phyloP scores from a whole-genome alignment of 2,329 filamentous ascomycete species.

The Aureobasidium leucospermi region DNA sequence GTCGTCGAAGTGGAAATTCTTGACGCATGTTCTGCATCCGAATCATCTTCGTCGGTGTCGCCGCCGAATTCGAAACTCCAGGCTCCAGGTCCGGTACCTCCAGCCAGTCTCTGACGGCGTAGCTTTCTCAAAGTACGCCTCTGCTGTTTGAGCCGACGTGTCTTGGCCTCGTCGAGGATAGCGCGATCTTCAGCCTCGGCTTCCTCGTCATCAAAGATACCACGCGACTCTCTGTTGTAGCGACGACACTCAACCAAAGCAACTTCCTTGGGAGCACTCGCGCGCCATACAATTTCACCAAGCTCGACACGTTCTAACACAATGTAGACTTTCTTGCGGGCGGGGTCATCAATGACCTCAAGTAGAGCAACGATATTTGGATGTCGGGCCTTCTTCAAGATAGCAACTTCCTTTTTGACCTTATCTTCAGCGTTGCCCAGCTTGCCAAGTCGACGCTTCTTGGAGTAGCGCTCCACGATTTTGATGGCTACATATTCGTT shows the following conservation, averaged over 20 bases:
- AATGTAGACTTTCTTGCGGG: conserved; percentile 96
- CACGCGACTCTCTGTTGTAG: conserved; percentile 62
- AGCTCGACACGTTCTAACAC: conserved; percentile 91
- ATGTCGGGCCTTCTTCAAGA: conserved; percentile 95
- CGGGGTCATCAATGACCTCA: conserved; percentile 95
- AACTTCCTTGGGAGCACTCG: conserved; percentile 76
- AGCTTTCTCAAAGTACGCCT: conserved; percentile 32
- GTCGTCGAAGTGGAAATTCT: conserved; percentile 29
- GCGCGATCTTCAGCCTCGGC: conserved; percentile 37
- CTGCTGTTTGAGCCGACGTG: conserved; percentile 48
- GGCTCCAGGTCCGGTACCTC: conserved; percentile 47
- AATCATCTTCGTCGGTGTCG: conserved; percentile 47
- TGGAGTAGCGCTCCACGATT: conserved; percentile 93
- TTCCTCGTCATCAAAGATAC: conserved; percentile 36
- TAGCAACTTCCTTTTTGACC: conserved; percentile 93
- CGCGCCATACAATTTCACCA: conserved; percentile 90
- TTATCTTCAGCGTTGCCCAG: conserved; percentile 66
- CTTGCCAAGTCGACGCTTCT: conserved; percentile 80
- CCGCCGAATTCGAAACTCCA: conserved; percentile 83
- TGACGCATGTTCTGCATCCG: conserved; percentile 29
- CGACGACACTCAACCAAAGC: conserved; percentile 74
- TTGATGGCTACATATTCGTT: conserved; percentile 89
- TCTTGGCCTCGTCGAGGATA: conserved; percentile 39
- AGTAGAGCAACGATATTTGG: conserved; percentile 93
- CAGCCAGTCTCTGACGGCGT: conserved; percentile 25